phyloP scores from a whole-genome alignment of 2,329 filamentous ascomycete genomes.

The Penicillium sp. region DNA sequence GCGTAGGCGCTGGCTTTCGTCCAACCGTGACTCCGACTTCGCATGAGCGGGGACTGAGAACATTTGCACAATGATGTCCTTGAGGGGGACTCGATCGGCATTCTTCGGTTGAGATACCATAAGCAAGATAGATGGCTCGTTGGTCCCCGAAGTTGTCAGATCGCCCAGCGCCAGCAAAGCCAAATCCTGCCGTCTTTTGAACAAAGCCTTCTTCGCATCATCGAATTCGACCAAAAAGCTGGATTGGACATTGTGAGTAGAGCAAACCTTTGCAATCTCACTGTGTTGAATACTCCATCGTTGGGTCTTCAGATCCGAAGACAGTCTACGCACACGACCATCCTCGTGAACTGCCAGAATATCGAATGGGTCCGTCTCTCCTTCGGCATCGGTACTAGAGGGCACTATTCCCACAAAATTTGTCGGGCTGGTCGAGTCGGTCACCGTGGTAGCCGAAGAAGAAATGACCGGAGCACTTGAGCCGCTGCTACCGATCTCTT shows the following conservation, averaged over 20 bases:
- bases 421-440: conserved; percentile 31
- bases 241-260: conserved; percentile 26
- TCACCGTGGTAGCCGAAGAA: conserved; percentile 33
- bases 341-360: conserved; percentile 39
- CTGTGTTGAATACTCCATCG: conserved; percentile 34
- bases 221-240: conserved; percentile 36
- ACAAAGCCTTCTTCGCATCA: conserved; percentile 34
- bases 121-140: conserved; percentile 31
- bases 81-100: conserved; percentile 23
- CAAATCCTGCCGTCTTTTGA: conserved; percentile 36
- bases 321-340: conserved; percentile 35
- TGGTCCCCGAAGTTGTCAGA: conserved; percentile 19
- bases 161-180: conserved; percentile 31
- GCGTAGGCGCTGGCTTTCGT: conserved; percentile 27
- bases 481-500: conserved; percentile 35
- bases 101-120: conserved; percentile 34
- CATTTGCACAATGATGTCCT: conserved; percentile 33
- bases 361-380: conserved; percentile 30
- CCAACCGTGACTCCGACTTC: conserved; percentile 12
- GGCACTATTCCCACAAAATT: conserved; percentile 35
- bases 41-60: conserved; percentile 31
- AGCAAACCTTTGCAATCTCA: conserved; percentile 24
- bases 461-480: conserved; percentile 31
- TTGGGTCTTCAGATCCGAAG: conserved; percentile 34
- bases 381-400: conserved; percentile 16